Evolutionary conservation across 2,329 filamentous ascomycete species (phyloP).

Genomic region (Phaeomoniella chlamydospora): DNA sequence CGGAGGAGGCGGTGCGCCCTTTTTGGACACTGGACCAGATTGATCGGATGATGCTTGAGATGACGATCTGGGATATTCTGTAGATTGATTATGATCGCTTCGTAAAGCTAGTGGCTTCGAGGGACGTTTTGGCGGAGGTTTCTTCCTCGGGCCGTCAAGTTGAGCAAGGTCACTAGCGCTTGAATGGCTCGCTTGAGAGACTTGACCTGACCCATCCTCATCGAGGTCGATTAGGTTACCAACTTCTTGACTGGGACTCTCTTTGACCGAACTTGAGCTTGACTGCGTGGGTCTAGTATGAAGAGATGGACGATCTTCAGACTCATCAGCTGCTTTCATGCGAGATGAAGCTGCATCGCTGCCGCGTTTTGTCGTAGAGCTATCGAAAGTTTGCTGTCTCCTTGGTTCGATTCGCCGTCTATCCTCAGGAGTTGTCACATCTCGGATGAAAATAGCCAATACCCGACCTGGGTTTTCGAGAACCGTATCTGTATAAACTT

Average conservation of each 20-base stretch:
- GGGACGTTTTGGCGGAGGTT: conserved; percentile 24
- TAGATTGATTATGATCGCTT: conserved; percentile 14
- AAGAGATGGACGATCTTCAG: conserved; percentile 19
- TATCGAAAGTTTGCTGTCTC: conserved; percentile 8
- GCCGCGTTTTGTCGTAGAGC: conserved; percentile 12
- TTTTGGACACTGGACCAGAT: conserved; percentile 8
- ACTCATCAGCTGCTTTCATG: conserved; percentile 11
- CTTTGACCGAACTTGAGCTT: conserved; percentile 8
- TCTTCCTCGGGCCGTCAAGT: conserved; percentile 6
- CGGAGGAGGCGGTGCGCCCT: conserved; percentile 21
- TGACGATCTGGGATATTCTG: not conserved
- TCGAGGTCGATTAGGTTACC: conserved; percentile 25
- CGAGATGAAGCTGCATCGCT: conserved; percentile 13
- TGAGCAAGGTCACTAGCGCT: conserved; percentile 6
- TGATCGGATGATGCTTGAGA: not conserved
- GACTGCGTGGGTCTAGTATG: conserved; percentile 21
- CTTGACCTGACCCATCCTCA: conserved; percentile 10
- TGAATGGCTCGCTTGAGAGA: conserved; percentile 7
- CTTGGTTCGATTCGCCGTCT: conserved; percentile 63
- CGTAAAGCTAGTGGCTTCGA: conserved; percentile 27
- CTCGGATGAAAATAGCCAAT: conserved; percentile 80
- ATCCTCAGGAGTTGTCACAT: conserved; percentile 70
- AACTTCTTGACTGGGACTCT: conserved; percentile 17
- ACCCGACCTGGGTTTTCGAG: conserved; percentile 70
- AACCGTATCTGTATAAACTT: conserved; percentile 92